These are phyloP conservation scores for Ciborinia camelliae DNA, from an alignment of 2,329 filamentous ascomycete genomes.

Conservation along the genomic window DNA sequence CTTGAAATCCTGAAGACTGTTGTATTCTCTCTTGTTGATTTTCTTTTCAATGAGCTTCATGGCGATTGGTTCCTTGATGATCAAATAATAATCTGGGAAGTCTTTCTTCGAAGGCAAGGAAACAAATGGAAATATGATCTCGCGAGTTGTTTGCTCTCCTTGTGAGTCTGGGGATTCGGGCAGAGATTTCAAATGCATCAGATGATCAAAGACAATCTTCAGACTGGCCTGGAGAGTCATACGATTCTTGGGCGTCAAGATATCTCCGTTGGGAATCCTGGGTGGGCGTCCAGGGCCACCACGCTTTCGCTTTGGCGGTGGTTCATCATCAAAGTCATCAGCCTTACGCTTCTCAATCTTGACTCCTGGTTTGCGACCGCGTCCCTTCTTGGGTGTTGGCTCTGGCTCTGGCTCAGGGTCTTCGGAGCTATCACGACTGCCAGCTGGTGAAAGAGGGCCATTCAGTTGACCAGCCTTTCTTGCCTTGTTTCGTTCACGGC, in stretches of 20 bases:
- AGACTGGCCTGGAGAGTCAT: constrained; percentile 76
- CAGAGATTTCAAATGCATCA: constrained; percentile 56
- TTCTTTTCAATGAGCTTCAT: constrained; percentile 94
- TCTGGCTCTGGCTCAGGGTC: constrained; percentile 54
- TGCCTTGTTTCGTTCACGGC: constrained; percentile 71
- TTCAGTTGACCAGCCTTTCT: constrained; percentile 47
- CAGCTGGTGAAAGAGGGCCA: constrained; percentile 56
- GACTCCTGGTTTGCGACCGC: constrained; percentile 68
- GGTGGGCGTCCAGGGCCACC: constrained; percentile 67
- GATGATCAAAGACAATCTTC: constrained; percentile 69
- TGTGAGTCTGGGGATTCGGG: constrained; percentile 39
- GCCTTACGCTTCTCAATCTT: constrained; percentile 84
- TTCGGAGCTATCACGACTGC: constrained; percentile 81
- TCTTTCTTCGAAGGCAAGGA: constrained; percentile 84
- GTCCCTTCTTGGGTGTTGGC: constrained; percentile 71
- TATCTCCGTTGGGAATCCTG: constrained; percentile 50
- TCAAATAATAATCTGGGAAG: constrained; percentile 91
- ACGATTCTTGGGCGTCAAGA: constrained; percentile 66
- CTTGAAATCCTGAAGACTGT: constrained; percentile 72
- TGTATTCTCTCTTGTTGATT: constrained; percentile 95
- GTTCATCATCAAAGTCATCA: constrained; percentile 66
- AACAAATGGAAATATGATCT: constrained; percentile 91
- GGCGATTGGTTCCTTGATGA: constrained; percentile 89
- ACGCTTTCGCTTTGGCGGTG: constrained; percentile 74
- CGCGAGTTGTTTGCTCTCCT: constrained; percentile 59